Conservation (phyloP, 768 basidiomycete genomes). For the Mycena sanguinolenta region DNA sequence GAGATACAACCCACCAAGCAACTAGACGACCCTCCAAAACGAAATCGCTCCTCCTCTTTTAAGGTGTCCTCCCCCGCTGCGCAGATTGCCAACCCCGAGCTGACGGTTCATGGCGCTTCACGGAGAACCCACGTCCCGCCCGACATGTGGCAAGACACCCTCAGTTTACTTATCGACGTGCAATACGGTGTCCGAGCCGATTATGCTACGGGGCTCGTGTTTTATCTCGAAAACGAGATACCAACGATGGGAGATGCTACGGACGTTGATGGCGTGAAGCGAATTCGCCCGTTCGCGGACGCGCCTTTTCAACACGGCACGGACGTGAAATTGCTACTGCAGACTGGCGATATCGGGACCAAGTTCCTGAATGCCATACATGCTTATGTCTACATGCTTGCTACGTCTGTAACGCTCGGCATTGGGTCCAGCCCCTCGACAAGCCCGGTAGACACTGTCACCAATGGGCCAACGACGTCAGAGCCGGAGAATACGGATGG, state of each 20-base stretch:
- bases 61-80: slow-evolving; percentile 42
- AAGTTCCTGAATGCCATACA: slow-evolving; percentile 86
- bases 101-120: slow-evolving; percentile 50
- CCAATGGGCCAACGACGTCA: slow-evolving; percentile 47
- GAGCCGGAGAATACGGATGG: slow-evolving; percentile 42
- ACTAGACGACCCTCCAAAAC: slow-evolving; percentile 35
- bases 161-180: slow-evolving; percentile 85
- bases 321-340: slow-evolving; percentile 62
- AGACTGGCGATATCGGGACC: slow-evolving; percentile 70
- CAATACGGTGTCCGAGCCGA: slow-evolving; percentile 85
- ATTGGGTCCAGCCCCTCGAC: slow-evolving; percentile 54
- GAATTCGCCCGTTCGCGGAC: slow-evolving; percentile 60
- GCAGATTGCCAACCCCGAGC: slow-evolving; percentile 44
- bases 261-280: slow-evolving; percentile 62
- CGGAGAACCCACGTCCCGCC: slow-evolving; percentile 78
- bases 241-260: slow-evolving; percentile 68
- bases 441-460: slow-evolving; percentile 54
- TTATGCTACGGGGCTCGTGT: slow-evolving; percentile 79
- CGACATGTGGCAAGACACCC: slow-evolving; percentile 92
- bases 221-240: slow-evolving; percentile 84
- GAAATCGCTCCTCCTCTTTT: slow-evolving; percentile 42
- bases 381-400: slow-evolving; percentile 84
- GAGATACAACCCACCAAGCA: slow-evolving; percentile 51
- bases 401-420: slow-evolving; percentile 77
- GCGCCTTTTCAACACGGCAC: slow-evolving; percentile 62